Evolutionary conservation across 352 stramenopile species (phyloP).

Genomic region (Lagenidium giganteum): DNA sequence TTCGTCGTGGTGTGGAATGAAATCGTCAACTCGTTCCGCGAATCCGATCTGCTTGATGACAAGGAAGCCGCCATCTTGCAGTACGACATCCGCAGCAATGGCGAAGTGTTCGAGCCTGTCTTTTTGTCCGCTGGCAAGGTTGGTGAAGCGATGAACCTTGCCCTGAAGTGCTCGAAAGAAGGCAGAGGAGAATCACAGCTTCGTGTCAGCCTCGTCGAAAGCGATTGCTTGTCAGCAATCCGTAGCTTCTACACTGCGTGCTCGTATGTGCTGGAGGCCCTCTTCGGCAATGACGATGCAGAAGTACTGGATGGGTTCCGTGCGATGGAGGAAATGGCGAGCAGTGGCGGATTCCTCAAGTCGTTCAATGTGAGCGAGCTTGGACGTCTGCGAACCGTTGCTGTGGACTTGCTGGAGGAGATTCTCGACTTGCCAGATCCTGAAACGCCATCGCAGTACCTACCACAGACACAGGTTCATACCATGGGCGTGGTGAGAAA

Average conservation of each 20-base stretch:
- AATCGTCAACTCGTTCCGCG: conserved; percentile 78
- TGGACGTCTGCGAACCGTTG: conserved; percentile 34
- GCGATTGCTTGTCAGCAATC: conserved; percentile 62
- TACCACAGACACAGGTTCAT: conserved; percentile 48
- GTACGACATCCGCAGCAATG: conserved; percentile 75
- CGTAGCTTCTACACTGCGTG: conserved; percentile 72
- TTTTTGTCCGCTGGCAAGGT: conserved; percentile 74
- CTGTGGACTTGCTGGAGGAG: conserved; percentile 63
- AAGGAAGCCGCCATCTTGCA: conserved; percentile 76
- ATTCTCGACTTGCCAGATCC: conserved; percentile 71
- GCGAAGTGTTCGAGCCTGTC: conserved; percentile 71
- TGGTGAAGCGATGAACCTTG: conserved; percentile 54
- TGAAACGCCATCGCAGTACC: conserved; percentile 48
- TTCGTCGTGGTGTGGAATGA: conserved; percentile 84
- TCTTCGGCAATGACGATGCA: conserved; percentile 67
- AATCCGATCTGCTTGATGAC: conserved; percentile 67
- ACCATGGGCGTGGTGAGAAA: conserved; percentile 74
- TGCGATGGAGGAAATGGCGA: conserved; percentile 48
- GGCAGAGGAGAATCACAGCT: conserved; percentile 66
- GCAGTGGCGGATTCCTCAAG: conserved; percentile 51
- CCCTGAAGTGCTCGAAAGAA: conserved; percentile 58
- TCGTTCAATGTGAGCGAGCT: conserved; percentile 61
- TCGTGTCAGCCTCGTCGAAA: conserved; percentile 57
- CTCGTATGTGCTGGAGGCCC: conserved; percentile 54
- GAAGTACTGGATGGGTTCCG: conserved; percentile 67